Evolutionary conservation across 371 early-diverging fungal species (phyloP).

Genomic region (Thermomucor indicae-seudaticae): DNA sequence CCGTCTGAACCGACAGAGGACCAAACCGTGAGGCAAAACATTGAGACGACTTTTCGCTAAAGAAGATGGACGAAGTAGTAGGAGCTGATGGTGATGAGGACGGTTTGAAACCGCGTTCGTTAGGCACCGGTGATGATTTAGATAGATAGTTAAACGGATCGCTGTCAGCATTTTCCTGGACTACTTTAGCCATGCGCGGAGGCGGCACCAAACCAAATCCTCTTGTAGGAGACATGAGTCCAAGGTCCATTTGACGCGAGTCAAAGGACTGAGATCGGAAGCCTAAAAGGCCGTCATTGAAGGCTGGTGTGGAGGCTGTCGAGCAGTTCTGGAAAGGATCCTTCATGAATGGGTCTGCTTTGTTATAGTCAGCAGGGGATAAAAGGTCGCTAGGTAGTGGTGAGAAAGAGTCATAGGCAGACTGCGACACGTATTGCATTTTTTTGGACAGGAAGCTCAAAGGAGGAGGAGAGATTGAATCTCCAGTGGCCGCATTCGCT

Average conservation of each 20-base stretch:
- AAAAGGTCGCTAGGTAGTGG: slow-evolving; percentile 62
- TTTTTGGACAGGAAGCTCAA: slow-evolving; percentile 16
- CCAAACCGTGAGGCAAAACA: slow-evolving; percentile 9
- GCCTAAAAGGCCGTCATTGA: slow-evolving; percentile 24
- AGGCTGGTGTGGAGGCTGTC: slow-evolving; percentile 25
- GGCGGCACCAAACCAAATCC: slow-evolving; percentile 12
- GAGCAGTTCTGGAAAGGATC: slow-evolving; percentile 28
- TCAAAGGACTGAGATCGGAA: slow-evolving; percentile 35
- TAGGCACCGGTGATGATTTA: slow-evolving; percentile 17
- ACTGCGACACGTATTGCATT: slow-evolving; percentile 10
- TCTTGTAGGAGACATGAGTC: slow-evolving; percentile 21
- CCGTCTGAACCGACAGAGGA: slow-evolving; percentile 11
- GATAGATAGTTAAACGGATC: slow-evolving; percentile 66
- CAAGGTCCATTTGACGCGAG: slow-evolving; percentile 12
- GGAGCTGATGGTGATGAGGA: slow-evolving; percentile 6
- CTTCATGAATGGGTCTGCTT: slow-evolving; percentile 45
- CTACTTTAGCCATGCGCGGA: background rate
- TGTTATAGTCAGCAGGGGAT: slow-evolving; percentile 54
- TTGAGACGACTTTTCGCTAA: background rate
- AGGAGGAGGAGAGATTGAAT: slow-evolving; percentile 8
- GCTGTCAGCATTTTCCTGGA: slow-evolving; percentile 58
- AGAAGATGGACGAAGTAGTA: background rate
- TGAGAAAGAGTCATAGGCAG: slow-evolving; percentile 30
- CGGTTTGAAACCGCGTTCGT: slow-evolving; percentile 11
- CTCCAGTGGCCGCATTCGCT: background rate